Base-by-base conservation (phyloP, 2,329 filamentous ascomycete genomes). In the Clathrospora elynae region DNA sequence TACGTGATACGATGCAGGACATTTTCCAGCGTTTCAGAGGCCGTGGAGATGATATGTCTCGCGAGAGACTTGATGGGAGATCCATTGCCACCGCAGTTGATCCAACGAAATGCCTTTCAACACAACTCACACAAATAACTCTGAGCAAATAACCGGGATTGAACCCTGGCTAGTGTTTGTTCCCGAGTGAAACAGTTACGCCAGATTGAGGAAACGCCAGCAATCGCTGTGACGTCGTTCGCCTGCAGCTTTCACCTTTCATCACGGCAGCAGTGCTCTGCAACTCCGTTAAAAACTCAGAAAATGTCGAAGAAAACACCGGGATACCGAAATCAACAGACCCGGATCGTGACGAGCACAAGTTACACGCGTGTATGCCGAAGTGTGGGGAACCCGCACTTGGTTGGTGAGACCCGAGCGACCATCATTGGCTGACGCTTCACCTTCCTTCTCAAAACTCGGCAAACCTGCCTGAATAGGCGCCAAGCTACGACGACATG, bases 41-140 rank as follows among this genome's bases (percentile, higher is more conserved):
- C 24, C 34, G 54, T 18, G 59, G 60, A 8, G 60, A 60, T 19
- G 58, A 63, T 47, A 63, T 59, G 16, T 53, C 53, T 44, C 56
- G 45, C 6, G 40, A 28, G 13, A 63, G 53, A 39, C 57, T 58
- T 6, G 47, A 24, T 16, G 53, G 57, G 3, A 44, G 29, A 10
- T 45, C 46, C 51, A 61, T 60, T 16, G 7, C 22, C 17, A 29
- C 4, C 12, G 11, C 8, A 3, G 14, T 20, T 6, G 9, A 13
- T 25, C n/a, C n/a, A n/a, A n/a, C n/a, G n/a, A n/a, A n/a, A n/a
- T n/a, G n/a, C n/a, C n/a, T n/a, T n/a, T n/a, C n/a, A n/a, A n/a
- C n/a, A n/a, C n/a, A n/a, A n/a, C n/a, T n/a, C n/a, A n/a, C n/a
- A n/a, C n/a, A n/a, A 19, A 18, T 11, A n/a, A 4, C 9, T 4